Evolutionary conservation across 1,284 basidiomycete genomes (phyloP), one percentile per base, ranked within the genome.

Genomic region (Athelia psychrophila): DNA sequence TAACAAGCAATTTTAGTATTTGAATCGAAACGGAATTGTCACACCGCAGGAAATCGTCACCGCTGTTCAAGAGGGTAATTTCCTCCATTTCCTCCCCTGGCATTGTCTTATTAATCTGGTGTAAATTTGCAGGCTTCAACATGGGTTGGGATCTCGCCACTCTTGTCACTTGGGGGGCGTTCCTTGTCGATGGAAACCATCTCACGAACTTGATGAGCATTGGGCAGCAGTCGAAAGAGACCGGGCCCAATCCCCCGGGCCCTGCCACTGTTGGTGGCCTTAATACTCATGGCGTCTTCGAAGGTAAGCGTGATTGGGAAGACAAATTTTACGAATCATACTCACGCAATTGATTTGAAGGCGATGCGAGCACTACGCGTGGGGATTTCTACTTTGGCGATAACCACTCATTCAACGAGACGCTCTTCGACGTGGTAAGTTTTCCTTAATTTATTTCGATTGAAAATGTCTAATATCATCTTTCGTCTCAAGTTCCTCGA

Each of bases 381-480:
- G 38, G 38, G 6, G 38, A 42, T 16, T 42, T 42, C n/a, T 16
- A 67, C 64, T 67, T 67, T 19, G 60, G 65, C 1, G 23, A 64
- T 36, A 66, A 66, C 36, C 54, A 12, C 30, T 54, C 33, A 15
- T 67, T 65, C 51, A 67, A 64, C 4, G 56, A 65, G 44, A 67
- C 65, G 2, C 25, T 67, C 45, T 64, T 64, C 19, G 44, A 63
- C n/a, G 48, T 54, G 47, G 65, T 55, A 42, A 3, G 55, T 4
- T 5, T 6, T 42, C 5, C 27, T 30, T 30, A 6, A 5, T 13
- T 30, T 30, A 30, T 13, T 5, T 30, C 27, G 5, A 30, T 30
- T n/a, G n/a, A 30, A 6, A 30, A 30, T 13, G 5, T 30, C 27
- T 30, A 6, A 30, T 13, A n/a, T 30, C 27, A 30, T 30, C n/a